phyloP scores from a whole-genome alignment of 352 stramenopile genomes.

The Peronospora destructor region DNA sequence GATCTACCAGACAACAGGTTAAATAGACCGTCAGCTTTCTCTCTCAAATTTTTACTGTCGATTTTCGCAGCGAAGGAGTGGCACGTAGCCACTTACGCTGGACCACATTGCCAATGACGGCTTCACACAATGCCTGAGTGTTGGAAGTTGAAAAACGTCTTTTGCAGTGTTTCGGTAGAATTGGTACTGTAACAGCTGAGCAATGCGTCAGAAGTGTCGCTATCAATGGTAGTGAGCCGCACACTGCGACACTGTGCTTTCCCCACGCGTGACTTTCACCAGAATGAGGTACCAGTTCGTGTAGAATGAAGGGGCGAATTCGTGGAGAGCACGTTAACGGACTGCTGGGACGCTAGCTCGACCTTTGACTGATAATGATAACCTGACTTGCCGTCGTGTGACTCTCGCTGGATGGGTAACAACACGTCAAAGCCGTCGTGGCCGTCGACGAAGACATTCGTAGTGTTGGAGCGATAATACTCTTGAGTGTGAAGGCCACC shows the following conservation, averaged over 20 bases:
- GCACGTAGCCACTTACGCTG: not conserved
- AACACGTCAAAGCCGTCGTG: slow-evolving; percentile 21
- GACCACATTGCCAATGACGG: not conserved
- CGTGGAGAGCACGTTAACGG: not conserved
- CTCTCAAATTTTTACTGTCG: not conserved
- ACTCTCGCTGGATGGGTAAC: slow-evolving; percentile 11
- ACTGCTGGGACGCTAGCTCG: not conserved
- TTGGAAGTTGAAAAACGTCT: not conserved
- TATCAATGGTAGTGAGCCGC: not conserved
- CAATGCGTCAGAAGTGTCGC: not conserved
- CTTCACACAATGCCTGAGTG: not conserved
- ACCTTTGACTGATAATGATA: not conserved
- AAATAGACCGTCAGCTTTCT: not conserved
- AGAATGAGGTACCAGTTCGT: not conserved
- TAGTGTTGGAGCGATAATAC: slow-evolving; percentile 55
- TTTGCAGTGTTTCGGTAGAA: not conserved
- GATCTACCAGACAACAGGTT: no score
- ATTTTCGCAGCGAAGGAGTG: not conserved
- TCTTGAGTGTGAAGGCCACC: slow-evolving; percentile 66
- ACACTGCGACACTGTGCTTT: not conserved
- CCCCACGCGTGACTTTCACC: not conserved
- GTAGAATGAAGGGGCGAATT: not conserved
- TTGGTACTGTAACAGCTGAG: not conserved
- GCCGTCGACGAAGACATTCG: slow-evolving; percentile 22
- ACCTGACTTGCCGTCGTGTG: not conserved